Conservation (phyloP, 2,329 filamentous ascomycete genomes). For the Aspergillus sp. region DNA sequence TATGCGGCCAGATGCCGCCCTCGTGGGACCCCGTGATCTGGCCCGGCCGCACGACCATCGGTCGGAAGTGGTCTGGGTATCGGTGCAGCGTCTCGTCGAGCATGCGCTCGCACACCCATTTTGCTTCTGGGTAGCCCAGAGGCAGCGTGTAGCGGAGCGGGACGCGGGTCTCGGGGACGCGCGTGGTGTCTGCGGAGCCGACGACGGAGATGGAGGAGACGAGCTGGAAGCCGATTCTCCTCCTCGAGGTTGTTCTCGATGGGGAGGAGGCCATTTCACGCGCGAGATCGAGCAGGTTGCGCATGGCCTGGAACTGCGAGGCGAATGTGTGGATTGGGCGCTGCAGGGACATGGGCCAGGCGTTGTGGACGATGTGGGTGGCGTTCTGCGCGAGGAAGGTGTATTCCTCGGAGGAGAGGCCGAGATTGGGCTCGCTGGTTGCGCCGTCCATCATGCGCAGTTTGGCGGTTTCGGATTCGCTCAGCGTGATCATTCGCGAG, state of each 20-base stretch:
- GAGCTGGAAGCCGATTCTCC: slow-evolving; percentile 41
- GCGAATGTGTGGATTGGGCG: slow-evolving; percentile 26
- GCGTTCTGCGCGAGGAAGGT: slow-evolving; percentile 39
- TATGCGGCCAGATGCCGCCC: slow-evolving; percentile 60
- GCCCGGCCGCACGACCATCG: slow-evolving; percentile 52
- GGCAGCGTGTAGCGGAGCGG: slow-evolving; percentile 47
- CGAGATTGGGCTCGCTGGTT: slow-evolving; percentile 54
- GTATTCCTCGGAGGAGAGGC: slow-evolving; percentile 50
- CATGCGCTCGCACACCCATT: slow-evolving; percentile 56
- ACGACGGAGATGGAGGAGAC: slow-evolving; percentile 50
- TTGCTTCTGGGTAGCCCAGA: slow-evolving; percentile 58
- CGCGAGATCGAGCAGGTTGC: slow-evolving; percentile 48
- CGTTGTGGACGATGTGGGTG: slow-evolving; percentile 51
- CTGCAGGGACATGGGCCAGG: slow-evolving; percentile 33
- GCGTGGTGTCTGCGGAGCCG: slow-evolving; percentile 35
- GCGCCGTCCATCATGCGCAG: slow-evolving; percentile 56
- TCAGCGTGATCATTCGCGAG: slow-evolving; percentile 29
- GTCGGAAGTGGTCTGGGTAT: slow-evolving; percentile 47
- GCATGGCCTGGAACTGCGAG: slow-evolving; percentile 49
- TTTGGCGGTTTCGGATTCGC: slow-evolving; percentile 34
- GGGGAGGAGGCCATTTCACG: background rate
- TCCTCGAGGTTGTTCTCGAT: background rate
- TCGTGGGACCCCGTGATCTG: slow-evolving; percentile 58
- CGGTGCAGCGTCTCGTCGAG: slow-evolving; percentile 53
- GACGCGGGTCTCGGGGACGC: slow-evolving; percentile 54